phyloP scores from a whole-genome alignment of 1,284 basidiomycete species.

The Apiotrichum montevideense region DNA sequence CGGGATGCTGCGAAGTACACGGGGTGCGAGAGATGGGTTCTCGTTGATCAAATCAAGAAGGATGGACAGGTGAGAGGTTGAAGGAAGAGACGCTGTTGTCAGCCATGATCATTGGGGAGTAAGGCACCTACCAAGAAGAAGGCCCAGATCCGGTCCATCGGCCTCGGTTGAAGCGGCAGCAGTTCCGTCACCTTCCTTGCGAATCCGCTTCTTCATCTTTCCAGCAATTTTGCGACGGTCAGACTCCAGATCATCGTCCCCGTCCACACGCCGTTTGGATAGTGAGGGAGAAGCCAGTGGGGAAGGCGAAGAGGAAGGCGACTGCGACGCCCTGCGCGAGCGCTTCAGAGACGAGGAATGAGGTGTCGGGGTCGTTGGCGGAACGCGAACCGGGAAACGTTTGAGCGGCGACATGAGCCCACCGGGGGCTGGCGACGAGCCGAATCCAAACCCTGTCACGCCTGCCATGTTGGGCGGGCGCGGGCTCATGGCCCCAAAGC shows the following conservation, averaged over 20 bases:
- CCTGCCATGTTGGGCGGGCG: background rate
- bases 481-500: background rate
- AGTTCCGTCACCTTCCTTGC: slow-evolving; percentile 12
- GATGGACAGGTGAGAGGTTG: slow-evolving; percentile 37
- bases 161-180: background rate
- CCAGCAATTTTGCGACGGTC: slow-evolving; percentile 13
- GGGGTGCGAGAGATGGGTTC: slow-evolving; percentile 27
- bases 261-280: slow-evolving; percentile 3
- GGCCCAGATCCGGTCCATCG: slow-evolving; percentile 33
- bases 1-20: slow-evolving; percentile 32
- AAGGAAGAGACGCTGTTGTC: slow-evolving; percentile 31
- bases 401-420: slow-evolving; percentile 8
- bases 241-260: slow-evolving; percentile 8
- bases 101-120: background rate
- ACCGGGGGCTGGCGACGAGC: slow-evolving; percentile 4
- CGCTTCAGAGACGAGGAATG: slow-evolving; percentile 17
- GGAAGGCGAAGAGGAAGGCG: slow-evolving; percentile 26
- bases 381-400: slow-evolving; percentile 8
- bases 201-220: slow-evolving; percentile 26
- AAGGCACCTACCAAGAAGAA: slow-evolving; percentile 36
- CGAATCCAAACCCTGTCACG: slow-evolving; percentile 12
- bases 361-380: slow-evolving; percentile 14
- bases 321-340: slow-evolving; percentile 19
- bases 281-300: slow-evolving; percentile 14
- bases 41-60: slow-evolving; percentile 32